Conservation (phyloP, 2,329 filamentous ascomycete species). For the Fusarium paranaense region DNA sequence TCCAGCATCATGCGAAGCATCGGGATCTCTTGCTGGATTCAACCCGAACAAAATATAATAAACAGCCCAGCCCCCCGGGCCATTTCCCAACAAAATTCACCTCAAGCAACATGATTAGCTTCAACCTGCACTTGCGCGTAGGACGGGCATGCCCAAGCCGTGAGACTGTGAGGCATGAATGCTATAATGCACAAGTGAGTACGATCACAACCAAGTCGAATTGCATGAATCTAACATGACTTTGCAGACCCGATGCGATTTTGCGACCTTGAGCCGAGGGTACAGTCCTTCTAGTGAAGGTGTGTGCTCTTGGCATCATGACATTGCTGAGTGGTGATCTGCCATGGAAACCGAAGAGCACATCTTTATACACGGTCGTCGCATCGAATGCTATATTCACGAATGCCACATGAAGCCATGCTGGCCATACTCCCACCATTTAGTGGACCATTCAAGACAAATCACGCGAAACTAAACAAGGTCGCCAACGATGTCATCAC, state of each 20-base stretch:
- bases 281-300: not conserved
- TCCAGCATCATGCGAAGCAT: not conserved
- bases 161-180: not conserved
- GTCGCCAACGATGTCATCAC: conserved; percentile 41
- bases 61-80: not conserved
- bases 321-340: not conserved
- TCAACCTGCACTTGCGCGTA: not conserved
- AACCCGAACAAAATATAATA: not conserved
- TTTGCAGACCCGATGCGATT: not conserved
- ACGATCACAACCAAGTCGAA: not conserved
- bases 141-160: not conserved
- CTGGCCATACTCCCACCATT: not conserved
- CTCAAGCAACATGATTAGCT: not conserved
- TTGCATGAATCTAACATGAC: not conserved
- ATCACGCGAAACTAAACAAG: not conserved
- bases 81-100: not conserved
- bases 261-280: not conserved
- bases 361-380: not conserved
- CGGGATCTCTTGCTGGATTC: not conserved
- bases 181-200: not conserved
- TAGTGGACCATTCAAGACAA: not conserved
- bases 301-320: not conserved
- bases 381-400: not conserved
- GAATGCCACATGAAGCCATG: not conserved
- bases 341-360: not conserved